Percentiles rank a stretch among this genome's conserved stretches.
phyloP scores from a whole-genome alignment of 805 yeast species.

The Priceomyces medius region DNA sequence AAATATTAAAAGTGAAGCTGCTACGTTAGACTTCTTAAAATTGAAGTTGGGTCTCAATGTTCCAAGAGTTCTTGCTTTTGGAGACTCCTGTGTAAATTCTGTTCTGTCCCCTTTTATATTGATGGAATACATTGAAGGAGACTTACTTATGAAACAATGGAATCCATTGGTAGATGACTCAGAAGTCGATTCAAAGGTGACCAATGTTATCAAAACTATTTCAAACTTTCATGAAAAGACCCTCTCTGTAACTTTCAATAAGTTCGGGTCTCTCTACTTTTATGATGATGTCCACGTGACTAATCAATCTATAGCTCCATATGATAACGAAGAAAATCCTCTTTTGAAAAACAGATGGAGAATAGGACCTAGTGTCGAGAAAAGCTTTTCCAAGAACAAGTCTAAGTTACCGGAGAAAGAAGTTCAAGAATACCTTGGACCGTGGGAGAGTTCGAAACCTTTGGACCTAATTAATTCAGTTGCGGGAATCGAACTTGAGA shows the following conservation, averaged over 20 bases:
- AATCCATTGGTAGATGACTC: conserved; percentile 69
- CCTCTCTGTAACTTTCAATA: conserved; percentile 59
- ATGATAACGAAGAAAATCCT: conserved; percentile 61
- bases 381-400: conserved; percentile 72
- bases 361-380: conserved; percentile 87
- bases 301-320: conserved; percentile 45
- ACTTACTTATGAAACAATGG: conserved; percentile 86
- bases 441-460: conserved; percentile 65
- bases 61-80: conserved; percentile 72
- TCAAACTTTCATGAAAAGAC: conserved; percentile 62
- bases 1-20: conserved; percentile 84
- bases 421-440: conserved; percentile 62
- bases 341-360: conserved; percentile 70
- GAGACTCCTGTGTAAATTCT: conserved; percentile 59
- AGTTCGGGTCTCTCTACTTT: conserved; percentile 82
- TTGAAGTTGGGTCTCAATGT: conserved; percentile 64
- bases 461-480: conserved; percentile 61
- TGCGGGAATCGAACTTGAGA: conserved; percentile 66
- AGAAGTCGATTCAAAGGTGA: conserved; percentile 49
- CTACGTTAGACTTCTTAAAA: conserved; percentile 81
- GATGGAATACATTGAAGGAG: conserved; percentile 79
- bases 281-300: conserved; percentile 57
- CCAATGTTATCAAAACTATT: conserved; percentile 67
- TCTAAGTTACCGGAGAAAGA: conserved; percentile 49
- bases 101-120: conserved; percentile 74